These are phyloP conservation scores for Lithospermum erythrorhizon DNA, from an alignment of 257 asterid species.

Conservation along the genomic window DNA sequence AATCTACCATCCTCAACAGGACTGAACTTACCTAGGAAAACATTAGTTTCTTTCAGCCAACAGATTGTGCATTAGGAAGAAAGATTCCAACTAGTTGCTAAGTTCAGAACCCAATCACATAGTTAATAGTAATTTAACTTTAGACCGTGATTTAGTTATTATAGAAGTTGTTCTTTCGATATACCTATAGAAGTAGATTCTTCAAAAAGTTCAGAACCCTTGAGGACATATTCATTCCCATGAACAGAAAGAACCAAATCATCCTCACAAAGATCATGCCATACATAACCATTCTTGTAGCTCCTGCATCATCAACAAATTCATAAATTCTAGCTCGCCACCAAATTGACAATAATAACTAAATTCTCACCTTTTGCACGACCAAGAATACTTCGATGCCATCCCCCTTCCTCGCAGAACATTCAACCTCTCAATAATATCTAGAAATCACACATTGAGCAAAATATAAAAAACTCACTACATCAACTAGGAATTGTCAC, in stretches of 20 bases:
- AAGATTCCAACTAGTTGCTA: not conserved
- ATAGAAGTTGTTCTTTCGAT: not conserved
- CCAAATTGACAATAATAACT: constrained; percentile 6
- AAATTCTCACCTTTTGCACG: constrained; percentile 81
- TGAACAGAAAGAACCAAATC: constrained; percentile 89
- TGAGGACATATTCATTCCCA: constrained; percentile 81
- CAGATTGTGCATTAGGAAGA: not conserved
- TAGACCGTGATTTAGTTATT: not conserved
- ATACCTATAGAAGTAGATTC: constrained; percentile 34
- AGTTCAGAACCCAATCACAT: not conserved
- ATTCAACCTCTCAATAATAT: constrained; percentile 80
- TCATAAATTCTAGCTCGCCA: not conserved
- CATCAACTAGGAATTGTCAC: not conserved
- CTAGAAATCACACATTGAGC: constrained; percentile 26
- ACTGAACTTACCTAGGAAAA: constrained; percentile 49
- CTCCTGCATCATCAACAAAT: constrained; percentile 34
- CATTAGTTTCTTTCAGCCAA: not conserved
- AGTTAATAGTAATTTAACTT: too few relatives aligned
- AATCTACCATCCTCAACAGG: constrained; percentile 46
- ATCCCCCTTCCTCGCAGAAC: constrained; percentile 85
- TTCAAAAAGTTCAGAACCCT: constrained; percentile 90
- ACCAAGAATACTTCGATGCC: constrained; percentile 93
- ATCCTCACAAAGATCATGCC: constrained; percentile 91
- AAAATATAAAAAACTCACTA: not conserved
- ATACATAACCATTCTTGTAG: constrained; percentile 82